A percentile compares a stretch with the other conserved stretches of the same genome.
phyloP scores from a whole-genome alignment of 2,329 filamentous ascomycete species.

The Fusarium napiforme region DNA sequence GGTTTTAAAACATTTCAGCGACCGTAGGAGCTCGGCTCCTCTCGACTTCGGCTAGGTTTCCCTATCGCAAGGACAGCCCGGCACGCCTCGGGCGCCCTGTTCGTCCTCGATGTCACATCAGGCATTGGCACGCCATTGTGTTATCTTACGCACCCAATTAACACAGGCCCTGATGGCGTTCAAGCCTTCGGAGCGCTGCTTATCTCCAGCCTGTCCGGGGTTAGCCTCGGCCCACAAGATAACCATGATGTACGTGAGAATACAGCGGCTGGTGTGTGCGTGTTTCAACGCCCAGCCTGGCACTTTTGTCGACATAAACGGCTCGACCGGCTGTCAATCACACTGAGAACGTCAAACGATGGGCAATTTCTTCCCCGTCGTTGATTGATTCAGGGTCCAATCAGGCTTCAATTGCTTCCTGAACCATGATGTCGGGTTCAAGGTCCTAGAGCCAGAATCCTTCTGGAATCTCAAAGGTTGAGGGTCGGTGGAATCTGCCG shows the following conservation, averaged over 20 bases:
- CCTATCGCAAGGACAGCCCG: background rate
- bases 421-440: constrained; percentile 2
- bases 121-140: constrained; percentile 34
- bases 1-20: background rate
- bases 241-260: constrained; percentile 22
- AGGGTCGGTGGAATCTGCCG: background rate
- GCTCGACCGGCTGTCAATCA: constrained; percentile 16
- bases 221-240: constrained; percentile 40
- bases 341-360: constrained; percentile 13
- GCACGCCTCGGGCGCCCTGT: background rate
- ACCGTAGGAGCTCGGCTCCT: background rate
- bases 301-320: constrained; percentile 37
- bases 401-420: background rate
- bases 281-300: constrained; percentile 17
- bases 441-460: constrained; percentile 1
- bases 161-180: constrained; percentile 23
- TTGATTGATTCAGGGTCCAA: constrained; percentile 25
- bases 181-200: constrained; percentile 31
- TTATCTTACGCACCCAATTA: constrained; percentile 31
- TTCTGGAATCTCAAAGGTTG: constrained; percentile 15
- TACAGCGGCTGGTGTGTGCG: constrained; percentile 3
- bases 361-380: constrained; percentile 3
- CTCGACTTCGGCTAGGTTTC: background rate
- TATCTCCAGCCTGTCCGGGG: constrained; percentile 44
- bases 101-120: constrained; percentile 15